phyloP scores from a whole-genome alignment of 2,329 filamentous ascomycete species.

The Colletotrichum sp. region DNA sequence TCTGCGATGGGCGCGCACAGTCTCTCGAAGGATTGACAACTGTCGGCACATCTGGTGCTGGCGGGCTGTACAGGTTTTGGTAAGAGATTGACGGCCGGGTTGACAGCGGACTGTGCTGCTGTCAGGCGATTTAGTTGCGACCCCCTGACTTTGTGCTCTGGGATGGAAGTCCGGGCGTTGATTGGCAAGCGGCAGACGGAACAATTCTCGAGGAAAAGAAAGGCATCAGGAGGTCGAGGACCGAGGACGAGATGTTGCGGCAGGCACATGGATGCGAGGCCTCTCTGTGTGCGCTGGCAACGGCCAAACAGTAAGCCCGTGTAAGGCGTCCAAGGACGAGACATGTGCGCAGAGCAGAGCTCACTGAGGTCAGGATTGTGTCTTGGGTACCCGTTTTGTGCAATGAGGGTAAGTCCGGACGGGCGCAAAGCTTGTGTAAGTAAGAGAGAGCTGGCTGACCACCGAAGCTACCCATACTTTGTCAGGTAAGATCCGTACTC shows the following conservation, averaged over 20 bases:
- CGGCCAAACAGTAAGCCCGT: background rate
- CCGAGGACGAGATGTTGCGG: background rate
- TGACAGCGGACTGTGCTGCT: background rate
- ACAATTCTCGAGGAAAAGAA: background rate
- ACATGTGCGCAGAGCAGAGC: background rate
- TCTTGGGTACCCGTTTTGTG: background rate
- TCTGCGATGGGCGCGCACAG: conserved; percentile 1
- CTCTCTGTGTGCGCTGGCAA: background rate
- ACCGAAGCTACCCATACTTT: background rate
- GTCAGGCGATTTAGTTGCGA: background rate
- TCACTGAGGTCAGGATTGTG: background rate
- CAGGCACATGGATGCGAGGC: background rate
- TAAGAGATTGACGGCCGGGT: background rate
- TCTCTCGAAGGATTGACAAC: conserved; percentile 1
- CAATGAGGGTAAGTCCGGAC: background rate
- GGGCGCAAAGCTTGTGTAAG: background rate
- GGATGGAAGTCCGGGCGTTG: background rate
- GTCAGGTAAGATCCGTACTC: background rate
- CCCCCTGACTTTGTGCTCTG: background rate
- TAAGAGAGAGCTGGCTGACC: background rate
- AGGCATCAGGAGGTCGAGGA: background rate
- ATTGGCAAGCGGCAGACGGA: background rate
- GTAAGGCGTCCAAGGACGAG: background rate
- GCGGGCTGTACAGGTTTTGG: background rate
- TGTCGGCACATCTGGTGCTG: conserved; percentile 1